Evolutionary conservation across 169 alveolate genomes (phyloP), one percentile per base, ranked within the genome.

Genomic region (Perkinsus chesapeaki): DNA sequence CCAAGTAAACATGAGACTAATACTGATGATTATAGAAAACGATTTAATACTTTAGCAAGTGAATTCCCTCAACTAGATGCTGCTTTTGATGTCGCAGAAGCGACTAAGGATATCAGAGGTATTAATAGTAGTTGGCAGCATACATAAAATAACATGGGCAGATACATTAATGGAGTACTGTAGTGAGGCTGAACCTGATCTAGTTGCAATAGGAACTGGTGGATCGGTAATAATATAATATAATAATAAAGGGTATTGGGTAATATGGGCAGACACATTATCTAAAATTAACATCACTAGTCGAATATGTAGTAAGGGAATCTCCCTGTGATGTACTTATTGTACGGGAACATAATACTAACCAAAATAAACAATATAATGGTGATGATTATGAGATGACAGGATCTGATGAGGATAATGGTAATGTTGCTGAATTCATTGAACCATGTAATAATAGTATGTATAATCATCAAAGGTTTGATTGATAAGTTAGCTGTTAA

Each of bases 31-130:
- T 60, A 60, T 60, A 23, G 27, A 23, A 60, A 34, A 16, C 82
- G 82, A 20, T 60, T 60, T 34, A 60, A 60, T 9, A 60, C 12
- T 23, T 20, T 60, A 7, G 82, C 82, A 20, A 60, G 31, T 60
- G 82, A 60, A 1, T 60, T 20, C 82, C 82, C 82, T 60, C 82
- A 60, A 60, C 23, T 60, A 9, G 82, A 60, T 7, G 27, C 82
- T 12, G 27, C 82, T 20, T 60, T 60, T 34, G 82, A 60, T 60
- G 82, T 60, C 82, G 82, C 82, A 20, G 82, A 60, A 60, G 82
- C 82, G 82, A 60, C 82, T 60, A 60, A 60, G 82, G 82, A 60
- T 60, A 60, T 60, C 82, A 60, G 82, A 60, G 82, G 82, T 60
- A 60, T 7, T 60, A 12, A 60, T 60, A 43, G 60, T 43, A n/a